Evolutionary conservation across 2,329 filamentous ascomycete genomes (phyloP).

Genomic region (Anisogramma anomala): DNA sequence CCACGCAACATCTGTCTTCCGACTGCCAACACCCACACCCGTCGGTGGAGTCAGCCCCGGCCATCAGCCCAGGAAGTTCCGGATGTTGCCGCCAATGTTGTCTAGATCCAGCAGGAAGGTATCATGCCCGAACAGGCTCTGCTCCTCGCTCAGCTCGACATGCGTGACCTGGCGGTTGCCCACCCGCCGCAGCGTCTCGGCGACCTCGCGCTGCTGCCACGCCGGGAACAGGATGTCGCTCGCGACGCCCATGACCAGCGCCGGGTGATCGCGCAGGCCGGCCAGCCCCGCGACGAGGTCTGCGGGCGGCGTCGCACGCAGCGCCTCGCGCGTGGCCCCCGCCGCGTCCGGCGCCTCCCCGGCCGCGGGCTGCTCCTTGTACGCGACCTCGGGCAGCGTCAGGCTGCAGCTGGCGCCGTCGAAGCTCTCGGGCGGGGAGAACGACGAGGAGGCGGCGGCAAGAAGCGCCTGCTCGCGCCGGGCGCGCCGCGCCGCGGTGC

Average conservation of each 20-base stretch:
- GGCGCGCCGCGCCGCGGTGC: constrained; percentile 49
- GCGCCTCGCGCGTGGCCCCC: constrained; percentile 14
- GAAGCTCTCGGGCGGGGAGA: constrained; percentile 12
- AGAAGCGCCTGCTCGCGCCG: constrained; percentile 47
- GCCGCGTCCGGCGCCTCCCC: constrained; percentile 27
- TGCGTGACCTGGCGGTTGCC: constrained; percentile 79
- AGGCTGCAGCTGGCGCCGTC: constrained; percentile 59
- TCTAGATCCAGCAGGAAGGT: constrained; percentile 89
- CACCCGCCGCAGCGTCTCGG: constrained; percentile 62
- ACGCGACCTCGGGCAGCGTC: constrained; percentile 71
- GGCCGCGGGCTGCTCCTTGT: constrained; percentile 63
- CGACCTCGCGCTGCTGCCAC: constrained; percentile 95
- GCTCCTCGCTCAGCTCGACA: constrained; percentile 84
- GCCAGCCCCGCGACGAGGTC: constrained; percentile 71
- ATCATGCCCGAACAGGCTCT: constrained; percentile 91
- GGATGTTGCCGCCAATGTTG: constrained; percentile 77
- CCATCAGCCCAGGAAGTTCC: constrained; percentile 58
- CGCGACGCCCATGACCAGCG: constrained; percentile 83
- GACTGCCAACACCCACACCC: too few relatives aligned
- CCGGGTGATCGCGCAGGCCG: constrained; percentile 61
- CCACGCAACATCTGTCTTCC: too few relatives aligned
- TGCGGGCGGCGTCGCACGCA: constrained; percentile 49
- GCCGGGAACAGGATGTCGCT: constrained; percentile 95
- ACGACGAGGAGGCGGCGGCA: constrained; percentile 12
- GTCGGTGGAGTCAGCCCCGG: too few relatives aligned